Base-by-base conservation (phyloP, 192 early-diverging fungal genomes). In the Lunasporangiospora selenospora region DNA sequence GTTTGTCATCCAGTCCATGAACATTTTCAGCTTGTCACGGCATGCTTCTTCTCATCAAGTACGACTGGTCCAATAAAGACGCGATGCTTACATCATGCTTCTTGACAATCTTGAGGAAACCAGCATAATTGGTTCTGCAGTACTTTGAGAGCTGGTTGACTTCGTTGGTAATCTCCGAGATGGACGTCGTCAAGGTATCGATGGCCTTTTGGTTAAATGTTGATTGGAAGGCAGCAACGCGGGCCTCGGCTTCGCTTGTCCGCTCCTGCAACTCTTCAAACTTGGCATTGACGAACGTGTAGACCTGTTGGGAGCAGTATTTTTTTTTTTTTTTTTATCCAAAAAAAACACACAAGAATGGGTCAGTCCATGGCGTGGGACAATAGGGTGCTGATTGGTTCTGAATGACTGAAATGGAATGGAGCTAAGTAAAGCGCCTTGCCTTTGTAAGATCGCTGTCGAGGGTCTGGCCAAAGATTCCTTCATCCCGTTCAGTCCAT, bases 71-170 rank as follows among this genome's bases (percentile, higher is more conserved):
- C 16, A 50, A 29, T 27, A 53, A 62, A 51, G 24, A 19, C 6
- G 18, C 7, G 13, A 27, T 13, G 38, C 53, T 40, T 80, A 80
- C 78, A 81, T 99, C 96, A 76, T 99, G 97, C 80, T 99, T 99
- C 80, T 99, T 99, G 75, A 99, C 85, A 65, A 98, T 97, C 84
- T 97, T 90, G 34, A 90, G 80, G 53, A 93, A 90, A 23, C 89
- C 92, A 10, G 92, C 89, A 73, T 90, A 93, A 81, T 93, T 93
- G 61, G 91, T 81, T 13, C 90, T 80, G 12, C 86, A 86, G 58
- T 85, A 93, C 58, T 87, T 88, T 36, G 90, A 85, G 41, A 93
- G 75, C 66, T 90, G 87, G 58, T 92, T 91, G 30, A 92, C 83
- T 37, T 91, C 92, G 58, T 86, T 82, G 11, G 91, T 88, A 55